These are phyloP conservation scores for Alternaria dauci DNA, from an alignment of 2,329 filamentous ascomycete genomes.

Conservation along the genomic window DNA sequence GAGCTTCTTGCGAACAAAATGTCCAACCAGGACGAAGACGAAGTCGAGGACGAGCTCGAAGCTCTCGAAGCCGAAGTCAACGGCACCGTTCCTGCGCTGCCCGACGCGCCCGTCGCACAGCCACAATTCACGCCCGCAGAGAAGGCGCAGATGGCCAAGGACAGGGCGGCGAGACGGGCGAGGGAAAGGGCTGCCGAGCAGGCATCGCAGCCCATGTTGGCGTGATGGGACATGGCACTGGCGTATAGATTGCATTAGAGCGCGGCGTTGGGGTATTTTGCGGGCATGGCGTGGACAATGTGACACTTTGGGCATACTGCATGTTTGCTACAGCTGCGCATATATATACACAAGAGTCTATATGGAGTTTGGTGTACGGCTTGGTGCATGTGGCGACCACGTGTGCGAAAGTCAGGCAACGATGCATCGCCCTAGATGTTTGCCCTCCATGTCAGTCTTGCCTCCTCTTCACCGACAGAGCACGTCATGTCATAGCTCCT, in stretches of 20 bases:
- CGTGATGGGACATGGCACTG: slow-evolving; percentile 30
- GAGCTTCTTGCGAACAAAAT: slow-evolving; percentile 89
- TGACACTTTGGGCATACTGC: slow-evolving; percentile 1
- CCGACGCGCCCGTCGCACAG: slow-evolving; percentile 50
- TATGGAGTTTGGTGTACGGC: not conserved
- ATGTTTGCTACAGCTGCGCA: slow-evolving; percentile 5
- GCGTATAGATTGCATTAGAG: slow-evolving; percentile 39
- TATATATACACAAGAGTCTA: slow-evolving; percentile 2
- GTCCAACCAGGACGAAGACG: slow-evolving; percentile 94
- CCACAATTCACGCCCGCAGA: slow-evolving; percentile 43
- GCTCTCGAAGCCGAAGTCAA: slow-evolving; percentile 74
- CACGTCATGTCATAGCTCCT: slow-evolving; percentile 11
- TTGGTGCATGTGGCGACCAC: slow-evolving; percentile 23
- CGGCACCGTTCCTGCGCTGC: slow-evolving; percentile 45
- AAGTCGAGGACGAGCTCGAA: slow-evolving; percentile 94
- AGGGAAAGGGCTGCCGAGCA: slow-evolving; percentile 44
- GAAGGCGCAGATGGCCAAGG: slow-evolving; percentile 41
- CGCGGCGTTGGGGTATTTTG: slow-evolving; percentile 43
- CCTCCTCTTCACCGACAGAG: not conserved
- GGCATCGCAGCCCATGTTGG: slow-evolving; percentile 49
- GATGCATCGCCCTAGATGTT: slow-evolving; percentile 16
- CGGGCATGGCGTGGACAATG: slow-evolving; percentile 7
- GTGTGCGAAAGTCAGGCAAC: slow-evolving; percentile 20
- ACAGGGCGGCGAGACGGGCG: slow-evolving; percentile 45
- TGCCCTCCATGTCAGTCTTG: slow-evolving; percentile 13